phyloP scores from a whole-genome alignment of 768 basidiomycete genomes.

The Cystobasidium onofrii region DNA sequence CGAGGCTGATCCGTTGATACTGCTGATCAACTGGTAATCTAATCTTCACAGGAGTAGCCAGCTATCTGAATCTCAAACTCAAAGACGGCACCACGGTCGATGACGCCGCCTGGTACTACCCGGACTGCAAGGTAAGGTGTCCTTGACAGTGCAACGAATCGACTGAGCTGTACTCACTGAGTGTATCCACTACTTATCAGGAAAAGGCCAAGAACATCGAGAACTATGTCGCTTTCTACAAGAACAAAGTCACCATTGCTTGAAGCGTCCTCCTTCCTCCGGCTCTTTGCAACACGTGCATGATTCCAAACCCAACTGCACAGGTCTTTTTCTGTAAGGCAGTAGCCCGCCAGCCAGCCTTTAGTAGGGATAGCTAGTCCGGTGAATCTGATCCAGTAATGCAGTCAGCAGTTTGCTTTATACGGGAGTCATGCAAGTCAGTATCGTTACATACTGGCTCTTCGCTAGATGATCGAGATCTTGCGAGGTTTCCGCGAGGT shows the following conservation, averaged over 20 bases:
- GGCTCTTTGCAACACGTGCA: neutral
- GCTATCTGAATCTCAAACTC: slow-evolving; percentile 54
- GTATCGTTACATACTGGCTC: too few relatives aligned
- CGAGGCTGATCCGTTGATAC: too few relatives aligned
- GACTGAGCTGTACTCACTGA: neutral
- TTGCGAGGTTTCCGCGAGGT: too few relatives aligned
- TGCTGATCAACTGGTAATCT: too few relatives aligned
- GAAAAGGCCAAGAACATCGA: slow-evolving; percentile 60
- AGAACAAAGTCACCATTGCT: slow-evolving; percentile 49
- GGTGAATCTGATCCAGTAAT: too few relatives aligned
- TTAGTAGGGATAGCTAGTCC: too few relatives aligned
- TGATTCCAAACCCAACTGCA: too few relatives aligned
- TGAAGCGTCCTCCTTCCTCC: slow-evolving; percentile 33
- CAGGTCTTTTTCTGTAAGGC: too few relatives aligned
- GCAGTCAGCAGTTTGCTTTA: too few relatives aligned
- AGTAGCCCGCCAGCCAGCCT: too few relatives aligned
- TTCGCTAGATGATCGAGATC: too few relatives aligned
- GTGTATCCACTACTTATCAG: slow-evolving; percentile 45
- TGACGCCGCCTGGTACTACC: neutral
- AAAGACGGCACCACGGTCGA: slow-evolving; percentile 45
- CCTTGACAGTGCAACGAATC: neutral
- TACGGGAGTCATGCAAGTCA: too few relatives aligned
- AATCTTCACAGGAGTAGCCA: slow-evolving; percentile 2
- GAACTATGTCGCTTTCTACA: slow-evolving; percentile 68
- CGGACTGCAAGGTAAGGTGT: neutral